Base-by-base conservation (phyloP, 1,284 basidiomycete genomes). In the Volvariella surrecta region DNA sequence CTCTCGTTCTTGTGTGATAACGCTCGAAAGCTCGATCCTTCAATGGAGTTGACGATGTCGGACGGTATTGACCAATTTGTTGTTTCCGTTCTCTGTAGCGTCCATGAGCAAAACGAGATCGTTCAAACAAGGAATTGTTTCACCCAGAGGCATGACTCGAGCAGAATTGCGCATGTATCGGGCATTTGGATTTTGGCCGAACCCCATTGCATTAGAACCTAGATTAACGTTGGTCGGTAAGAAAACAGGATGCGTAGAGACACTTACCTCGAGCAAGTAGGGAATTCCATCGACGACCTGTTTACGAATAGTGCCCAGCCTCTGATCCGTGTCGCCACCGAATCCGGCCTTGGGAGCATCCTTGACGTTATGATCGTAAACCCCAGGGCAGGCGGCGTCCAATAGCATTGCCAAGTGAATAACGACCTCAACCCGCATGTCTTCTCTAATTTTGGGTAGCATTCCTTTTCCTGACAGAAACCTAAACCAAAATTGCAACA, bases 401-500 rank as follows among this genome's bases (percentile, higher is more conserved):
- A 28, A 28, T 11, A 28, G 11, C 11, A 28, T 11, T 11, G 66
- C 63, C 31, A 73, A 57, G 56, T 62, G 62, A 41, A 59, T 59
- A 41, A 78, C 63, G 9, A 79, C 56, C 40, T 60, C 62, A 18
- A 64, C 51, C 48, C 68, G 71, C 32, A 72, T 66, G 31, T 66
- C 60, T 21, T 59, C 58, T 3, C 58, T 47, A 8, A 79, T 63
- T 41, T 64, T 67, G 43, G 66, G 63, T n/a, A 78, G 55, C 19
- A 63, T 65, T 44, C 68, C 56, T 51, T 71, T 76, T n/a, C 67
- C 60, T 13, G 67, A 63, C 30, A 79, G 55, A 46, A 62, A 59
- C 28, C 63, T 54, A 53, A 67, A 63, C 48, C 75, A 80, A 52
- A 78, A 77, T 22, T 66, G 70, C 20, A 82, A 56, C 15, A 82